These are phyloP conservation scores for Xylaria sp. DNA, from an alignment of 2,329 filamentous ascomycete genomes.

Conservation along the genomic window DNA sequence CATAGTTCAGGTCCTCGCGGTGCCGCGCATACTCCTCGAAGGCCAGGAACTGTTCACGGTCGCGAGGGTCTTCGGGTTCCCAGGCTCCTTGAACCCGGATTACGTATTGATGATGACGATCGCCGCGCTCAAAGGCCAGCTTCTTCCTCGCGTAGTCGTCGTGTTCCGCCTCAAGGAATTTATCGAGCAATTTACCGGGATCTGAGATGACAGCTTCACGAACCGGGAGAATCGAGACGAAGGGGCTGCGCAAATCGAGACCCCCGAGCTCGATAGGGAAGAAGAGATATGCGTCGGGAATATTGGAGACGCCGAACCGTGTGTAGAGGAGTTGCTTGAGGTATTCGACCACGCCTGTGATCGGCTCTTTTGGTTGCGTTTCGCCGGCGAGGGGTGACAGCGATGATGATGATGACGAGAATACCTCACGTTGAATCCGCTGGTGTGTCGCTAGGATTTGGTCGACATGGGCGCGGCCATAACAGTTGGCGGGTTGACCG, in stretches of 20 bases:
- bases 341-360: slow-evolving; percentile 63
- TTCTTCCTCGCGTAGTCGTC: slow-evolving; percentile 52
- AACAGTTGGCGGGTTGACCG: slow-evolving; percentile 63
- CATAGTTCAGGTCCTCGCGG: slow-evolving; percentile 47
- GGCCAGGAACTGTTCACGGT: slow-evolving; percentile 56
- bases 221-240: slow-evolving; percentile 57
- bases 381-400: slow-evolving; percentile 39
- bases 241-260: slow-evolving; percentile 59
- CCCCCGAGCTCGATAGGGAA: slow-evolving; percentile 60
- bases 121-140: slow-evolving; percentile 50
- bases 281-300: slow-evolving; percentile 61
- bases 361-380: slow-evolving; percentile 33
- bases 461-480: slow-evolving; percentile 63
- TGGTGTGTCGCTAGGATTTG: slow-evolving; percentile 62
- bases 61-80: slow-evolving; percentile 48
- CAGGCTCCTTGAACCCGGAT: slow-evolving; percentile 43
- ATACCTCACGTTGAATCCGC: slow-evolving; percentile 61
- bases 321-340: slow-evolving; percentile 63
- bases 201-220: slow-evolving; percentile 50
- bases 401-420: slow-evolving; percentile 50
- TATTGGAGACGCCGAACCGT: slow-evolving; percentile 60
- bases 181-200: slow-evolving; percentile 45
- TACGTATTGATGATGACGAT: slow-evolving; percentile 18
- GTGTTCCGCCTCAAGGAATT: slow-evolving; percentile 51
- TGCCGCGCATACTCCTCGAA: slow-evolving; percentile 58